Evolutionary conservation across 805 yeast species (phyloP).

Genomic region (Cyberlindnera samutprakarnensis): DNA sequence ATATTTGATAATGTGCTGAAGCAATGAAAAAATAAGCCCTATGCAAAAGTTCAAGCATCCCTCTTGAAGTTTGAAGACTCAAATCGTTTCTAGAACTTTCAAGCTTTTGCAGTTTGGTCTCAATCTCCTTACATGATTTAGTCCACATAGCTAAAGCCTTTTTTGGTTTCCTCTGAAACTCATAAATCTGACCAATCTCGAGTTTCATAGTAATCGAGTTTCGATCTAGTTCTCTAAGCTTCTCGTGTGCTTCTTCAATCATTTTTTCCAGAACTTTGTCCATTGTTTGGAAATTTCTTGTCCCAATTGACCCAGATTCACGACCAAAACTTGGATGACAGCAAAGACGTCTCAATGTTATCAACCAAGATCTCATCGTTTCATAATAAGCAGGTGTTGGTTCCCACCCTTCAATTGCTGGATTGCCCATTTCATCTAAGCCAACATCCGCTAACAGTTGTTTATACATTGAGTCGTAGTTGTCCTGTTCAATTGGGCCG

Average conservation of each 20-base stretch:
- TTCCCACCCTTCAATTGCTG: conserved; percentile 41
- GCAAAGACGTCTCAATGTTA: conserved; percentile 66
- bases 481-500: conserved; percentile 77
- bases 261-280: conserved; percentile 63
- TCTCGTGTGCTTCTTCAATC: conserved; percentile 47
- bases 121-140: conserved; percentile 19
- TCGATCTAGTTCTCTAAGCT: conserved; percentile 42
- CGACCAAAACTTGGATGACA: conserved; percentile 58
- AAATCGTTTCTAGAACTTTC: conserved; percentile 10
- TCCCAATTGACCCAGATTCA: conserved; percentile 1
- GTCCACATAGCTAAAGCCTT: conserved; percentile 43
- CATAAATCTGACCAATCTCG: conserved; percentile 64
- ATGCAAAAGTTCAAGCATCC: conserved; percentile 57
- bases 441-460: conserved; percentile 55
- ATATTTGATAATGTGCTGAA: conserved; percentile 57
- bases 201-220: conserved; percentile 36
- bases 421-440: conserved; percentile 38
- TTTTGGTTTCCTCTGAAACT: conserved; percentile 43
- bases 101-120: conserved; percentile 6
- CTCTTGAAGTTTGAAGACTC: conserved; percentile 25
- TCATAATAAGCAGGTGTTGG: conserved; percentile 33
- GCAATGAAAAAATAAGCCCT: conserved; percentile 74
- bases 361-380: conserved; percentile 63
- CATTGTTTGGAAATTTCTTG: conserved; percentile 36
- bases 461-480: conserved; percentile 58